Base-by-base conservation (phyloP, 768 basidiomycete genomes). In the Termitomyces sp. region DNA sequence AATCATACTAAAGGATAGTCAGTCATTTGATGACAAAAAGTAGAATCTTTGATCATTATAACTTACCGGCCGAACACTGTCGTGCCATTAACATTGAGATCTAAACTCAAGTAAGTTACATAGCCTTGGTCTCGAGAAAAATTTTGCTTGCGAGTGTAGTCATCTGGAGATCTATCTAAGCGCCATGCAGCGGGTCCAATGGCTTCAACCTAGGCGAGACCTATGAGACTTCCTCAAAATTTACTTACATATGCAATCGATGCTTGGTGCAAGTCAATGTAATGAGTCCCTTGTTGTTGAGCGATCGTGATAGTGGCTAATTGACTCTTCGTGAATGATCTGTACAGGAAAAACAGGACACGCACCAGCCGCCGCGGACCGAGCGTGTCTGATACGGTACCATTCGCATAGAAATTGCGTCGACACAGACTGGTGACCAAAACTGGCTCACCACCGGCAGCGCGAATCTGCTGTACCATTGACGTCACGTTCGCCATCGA, bases 401-500 rank as follows among this genome's bases (percentile, higher is more conserved):
- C 74, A 60, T 74, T 63, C 30, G 68, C 57, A 51, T 68, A 64
- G 66, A 77, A 77, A 18, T 61, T 67, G 16, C 77, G 70, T 30
- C 75, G 62, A 4, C 75, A 76, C 52, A 77, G 64, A 58, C 72
- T 73, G 16, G 76, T 77, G 38, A 77, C 73, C 9, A 77, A 64
- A 22, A 78, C 73, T 0, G 76, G 75, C 54, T 74, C 73, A 6
- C 65, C 75, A 12, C 75, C 74, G 20, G 73, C 57, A 2, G 68
- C 68, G 10, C 73, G 67, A 50, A 77, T 67, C 56, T 75, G 69
- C 53, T 72, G 53, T 7, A 75, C 70, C 75, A 75, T 77, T 8
- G 62, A 62, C 16, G 77, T 77, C 42, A 77, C 48, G 54, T 79
- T 77, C 1, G 69, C 75, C 76, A 77, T 77, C 0, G 74, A 76